Conservation (phyloP, 2,329 filamentous ascomycete genomes). For the Cadophora malorum region DNA sequence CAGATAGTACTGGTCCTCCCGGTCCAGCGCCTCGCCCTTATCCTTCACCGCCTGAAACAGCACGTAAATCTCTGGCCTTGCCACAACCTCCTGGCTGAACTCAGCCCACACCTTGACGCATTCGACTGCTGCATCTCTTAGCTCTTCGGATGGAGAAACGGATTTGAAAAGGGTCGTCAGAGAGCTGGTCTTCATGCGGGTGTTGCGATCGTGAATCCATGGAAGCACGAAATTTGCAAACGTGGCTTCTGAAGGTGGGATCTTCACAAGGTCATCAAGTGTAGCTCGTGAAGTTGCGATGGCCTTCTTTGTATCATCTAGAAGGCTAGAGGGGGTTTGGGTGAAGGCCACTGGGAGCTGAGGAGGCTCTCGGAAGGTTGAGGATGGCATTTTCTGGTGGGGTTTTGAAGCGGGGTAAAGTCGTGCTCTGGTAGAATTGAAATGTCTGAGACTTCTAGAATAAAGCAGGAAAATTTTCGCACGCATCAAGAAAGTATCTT, state of each 20-base stretch:
- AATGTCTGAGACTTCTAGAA: neutral
- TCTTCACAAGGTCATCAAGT: slow-evolving; percentile 8
- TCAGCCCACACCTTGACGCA: slow-evolving; percentile 15
- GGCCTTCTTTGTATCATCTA: neutral
- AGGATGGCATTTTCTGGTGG: slow-evolving; percentile 2
- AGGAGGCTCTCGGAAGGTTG: slow-evolving; percentile 2
- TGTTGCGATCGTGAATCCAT: slow-evolving; percentile 21
- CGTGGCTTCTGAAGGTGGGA: slow-evolving; percentile 16
- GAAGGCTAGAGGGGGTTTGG: neutral
- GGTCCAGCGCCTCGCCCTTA: slow-evolving; percentile 8
- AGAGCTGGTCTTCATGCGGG: slow-evolving; percentile 6
- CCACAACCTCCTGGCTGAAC: slow-evolving; percentile 12
- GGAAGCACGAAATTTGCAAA: slow-evolving; percentile 16
- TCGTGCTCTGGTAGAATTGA: no score
- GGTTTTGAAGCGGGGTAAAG: neutral
- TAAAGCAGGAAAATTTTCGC: neutral
- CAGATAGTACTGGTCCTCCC: slow-evolving; percentile 13
- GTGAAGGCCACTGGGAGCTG: slow-evolving; percentile 19
- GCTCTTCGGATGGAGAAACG: slow-evolving; percentile 12
- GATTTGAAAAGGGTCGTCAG: slow-evolving; percentile 14
- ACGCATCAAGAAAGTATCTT: neutral
- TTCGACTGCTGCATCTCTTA: slow-evolving; percentile 17
- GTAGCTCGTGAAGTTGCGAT: slow-evolving; percentile 7
- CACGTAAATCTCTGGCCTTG: slow-evolving; percentile 14
- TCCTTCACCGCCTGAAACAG: slow-evolving; percentile 23